Base-by-base conservation (phyloP, 2,329 filamentous ascomycete species). In the Scolecobasidium constrictum region DNA sequence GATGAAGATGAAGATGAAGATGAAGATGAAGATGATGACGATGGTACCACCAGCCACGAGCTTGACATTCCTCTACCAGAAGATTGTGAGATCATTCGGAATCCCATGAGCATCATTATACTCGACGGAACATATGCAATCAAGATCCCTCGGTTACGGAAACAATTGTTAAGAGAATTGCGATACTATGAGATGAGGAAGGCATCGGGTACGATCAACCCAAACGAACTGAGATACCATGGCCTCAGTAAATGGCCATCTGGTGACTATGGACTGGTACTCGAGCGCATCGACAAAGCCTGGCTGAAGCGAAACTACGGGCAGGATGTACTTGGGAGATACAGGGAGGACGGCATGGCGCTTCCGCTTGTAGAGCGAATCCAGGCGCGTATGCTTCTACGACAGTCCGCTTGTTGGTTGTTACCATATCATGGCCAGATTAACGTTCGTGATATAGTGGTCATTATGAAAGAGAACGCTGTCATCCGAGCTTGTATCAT, bases 161-260 rank as follows among this genome's bases (percentile, higher is more conserved):
- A 31, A 31, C 26, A 31, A 31, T 31, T 31, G 26, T 31, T 31
- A 31, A 31, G 26, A 31, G 26, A 31, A 31, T 31, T 31, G 26
- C 26, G 26, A 31, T 31, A 31, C n/a, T 31, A 31, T 31, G 26
- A 31, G 26, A 31, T 31, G n/a, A 31, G 26, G 26, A n/a, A 31
- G 26, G n/a, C 26, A 31, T 31, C n/a, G n/a, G 26, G 26, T n/a
- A 31, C 9, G n/a, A 31, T 31, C 26, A n/a, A 31, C 26, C 26
- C 26, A 31, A 31, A 31, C n/a, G 26, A 31, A 31, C n/a, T 31
- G 26, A 31, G 26, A 31, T 31, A 31, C n/a, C 26, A 31, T 31
- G 26, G 26, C n/a, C 26, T 31, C 26, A 31, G 26, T 31, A 31
- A 31, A 31, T 31, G 26, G 26, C 26, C 26, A 31, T 31, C 26